Evolutionary conservation across 345 rosid genomes (phyloP).

Genomic region (Abelmoschus esculentus): DNA sequence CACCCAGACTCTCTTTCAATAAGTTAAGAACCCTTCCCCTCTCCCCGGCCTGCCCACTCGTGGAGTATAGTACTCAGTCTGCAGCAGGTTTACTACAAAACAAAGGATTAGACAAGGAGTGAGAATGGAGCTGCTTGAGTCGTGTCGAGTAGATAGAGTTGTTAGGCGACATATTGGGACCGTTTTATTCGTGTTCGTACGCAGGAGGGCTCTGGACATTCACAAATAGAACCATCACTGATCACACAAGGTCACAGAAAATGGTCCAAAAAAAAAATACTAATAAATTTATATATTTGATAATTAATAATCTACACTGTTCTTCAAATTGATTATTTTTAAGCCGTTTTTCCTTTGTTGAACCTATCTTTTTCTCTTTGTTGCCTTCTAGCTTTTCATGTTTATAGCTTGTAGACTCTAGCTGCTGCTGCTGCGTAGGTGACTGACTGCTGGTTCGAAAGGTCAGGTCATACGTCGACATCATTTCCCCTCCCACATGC

Average conservation of each 20-base stretch:
- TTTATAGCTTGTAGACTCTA: background rate
- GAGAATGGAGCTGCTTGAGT: background rate
- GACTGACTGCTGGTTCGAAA: background rate
- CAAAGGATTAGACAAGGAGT: background rate
- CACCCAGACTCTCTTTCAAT: no score
- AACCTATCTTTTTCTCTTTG: no score
- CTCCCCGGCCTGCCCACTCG: background rate
- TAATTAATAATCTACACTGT: no score
- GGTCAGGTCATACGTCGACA: conserved; percentile 12
- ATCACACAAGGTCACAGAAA: no score
- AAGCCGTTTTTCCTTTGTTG: no score
- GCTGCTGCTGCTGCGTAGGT: background rate
- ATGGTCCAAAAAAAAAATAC: no score
- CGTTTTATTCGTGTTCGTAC: conserved; percentile 5
- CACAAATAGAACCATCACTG: no score
- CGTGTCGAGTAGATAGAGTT: background rate
- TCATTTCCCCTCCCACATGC: conserved; percentile 10
- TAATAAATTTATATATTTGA: no score
- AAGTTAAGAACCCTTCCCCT: no score
- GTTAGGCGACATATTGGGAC: background rate
- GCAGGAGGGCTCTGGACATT: background rate
- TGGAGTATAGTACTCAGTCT: background rate
- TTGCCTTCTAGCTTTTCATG: background rate
- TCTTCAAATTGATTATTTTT: no score
- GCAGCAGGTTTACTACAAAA: background rate